A percentile compares a stretch with the other conserved stretches of the same genome.
Conservation (phyloP, 1,284 basidiomycete species). For the Trichosporon sp. region DNA sequence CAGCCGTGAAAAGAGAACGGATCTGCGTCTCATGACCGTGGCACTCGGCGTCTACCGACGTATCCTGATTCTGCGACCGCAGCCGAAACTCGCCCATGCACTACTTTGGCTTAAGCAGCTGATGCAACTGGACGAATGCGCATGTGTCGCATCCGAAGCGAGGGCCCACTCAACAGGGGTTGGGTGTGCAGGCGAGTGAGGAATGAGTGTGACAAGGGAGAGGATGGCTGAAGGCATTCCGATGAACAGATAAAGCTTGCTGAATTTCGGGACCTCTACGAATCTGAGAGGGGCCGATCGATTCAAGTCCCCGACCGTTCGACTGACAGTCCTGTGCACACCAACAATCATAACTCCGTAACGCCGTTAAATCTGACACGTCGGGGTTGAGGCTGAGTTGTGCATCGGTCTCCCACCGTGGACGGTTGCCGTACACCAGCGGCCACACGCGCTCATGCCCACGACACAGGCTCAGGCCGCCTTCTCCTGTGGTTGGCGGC, state of each 20-base stretch:
- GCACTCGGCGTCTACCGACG: constrained; percentile 8
- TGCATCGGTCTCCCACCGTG: constrained; percentile 7
- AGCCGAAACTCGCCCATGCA: background rate
- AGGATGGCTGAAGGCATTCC: background rate
- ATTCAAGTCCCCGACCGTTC: constrained; percentile 3
- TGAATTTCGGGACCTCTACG: constrained; percentile 7
- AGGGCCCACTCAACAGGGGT: background rate
- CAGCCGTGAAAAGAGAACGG: no score
- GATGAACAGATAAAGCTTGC: background rate
- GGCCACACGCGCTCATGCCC: background rate
- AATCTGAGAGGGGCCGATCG: background rate
- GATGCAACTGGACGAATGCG: no score
- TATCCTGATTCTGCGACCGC: background rate
- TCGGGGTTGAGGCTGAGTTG: background rate
- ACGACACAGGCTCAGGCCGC: background rate
- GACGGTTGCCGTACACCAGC: background rate
- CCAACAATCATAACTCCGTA: constrained; percentile 12
- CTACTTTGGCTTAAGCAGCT: no score
- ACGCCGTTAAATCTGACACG: constrained; percentile 5
- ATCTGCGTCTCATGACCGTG: background rate
- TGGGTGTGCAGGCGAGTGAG: background rate
- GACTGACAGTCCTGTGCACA: background rate
- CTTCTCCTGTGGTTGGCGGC: background rate
- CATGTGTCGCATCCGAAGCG: no score
- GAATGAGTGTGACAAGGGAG: background rate